Evolutionary conservation across 2,329 filamentous ascomycete genomes (phyloP), one percentile per base, ranked within the genome.

Genomic region (Exophiala phaeomuriformis): DNA sequence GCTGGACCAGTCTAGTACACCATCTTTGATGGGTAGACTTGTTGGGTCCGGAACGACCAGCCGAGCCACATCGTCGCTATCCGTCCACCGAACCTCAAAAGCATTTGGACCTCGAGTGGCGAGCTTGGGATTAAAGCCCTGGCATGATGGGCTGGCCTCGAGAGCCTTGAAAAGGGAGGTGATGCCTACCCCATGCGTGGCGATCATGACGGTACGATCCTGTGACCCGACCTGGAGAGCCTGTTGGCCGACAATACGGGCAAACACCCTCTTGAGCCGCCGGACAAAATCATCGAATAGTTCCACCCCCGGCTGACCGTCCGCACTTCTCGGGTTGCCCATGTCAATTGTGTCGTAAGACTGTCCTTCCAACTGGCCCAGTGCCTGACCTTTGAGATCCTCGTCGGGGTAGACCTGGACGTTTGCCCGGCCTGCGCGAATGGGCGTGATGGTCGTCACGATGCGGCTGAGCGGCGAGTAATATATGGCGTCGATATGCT

Each of bases 401-500:
- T 40, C 19, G 29, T 58, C 56, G 4, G 56, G 41, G 28, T 51
- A 29, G 7, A 45, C 42, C 10, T 42, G 36, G 19, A 55, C 31
- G 10, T 42, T 6, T 8, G 48, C 27, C 8, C 51, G 48, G 2
- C 45, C 48, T 19, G 53, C 36, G 39, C 52, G 49, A 19, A 56
- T 45, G 27, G 56, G 56, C 30, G 35, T 19, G 27, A 58, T 55
- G 30, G 52, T 58, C 40, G 55, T 52, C 2, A 52, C 45, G 33
- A 58, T 58, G 10, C 52, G 53, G 4, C 19, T 40, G 7, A 55
- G 47, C 5, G 56, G 56, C 10, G 56, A 55, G 46, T 53, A 53
- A 49, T 64, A 65, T 33, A 66, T 57, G 9, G 56, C 53, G 53
- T 64, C 61, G 54, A 63, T 66, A 27, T 61, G 56, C 10, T 62